A percentile compares a stretch with the other conserved stretches of the same genome.
Conservation (phyloP, 805 yeast species). For the Dipodascus geniculatus region DNA sequence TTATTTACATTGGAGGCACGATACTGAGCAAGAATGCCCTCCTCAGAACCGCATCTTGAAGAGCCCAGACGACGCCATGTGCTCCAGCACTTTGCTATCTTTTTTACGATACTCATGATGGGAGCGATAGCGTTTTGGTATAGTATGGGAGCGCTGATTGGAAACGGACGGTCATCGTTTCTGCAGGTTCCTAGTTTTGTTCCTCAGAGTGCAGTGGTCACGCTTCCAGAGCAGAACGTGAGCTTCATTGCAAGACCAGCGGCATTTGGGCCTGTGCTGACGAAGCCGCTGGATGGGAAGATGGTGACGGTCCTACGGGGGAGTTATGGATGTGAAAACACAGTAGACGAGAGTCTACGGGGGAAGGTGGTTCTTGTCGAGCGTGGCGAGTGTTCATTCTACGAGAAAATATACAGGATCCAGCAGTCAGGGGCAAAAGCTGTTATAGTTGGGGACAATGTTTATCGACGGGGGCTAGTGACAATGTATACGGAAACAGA, state of each 20-base stretch:
- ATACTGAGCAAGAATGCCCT: neutral
- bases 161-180: neutral
- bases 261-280: conserved; percentile 25
- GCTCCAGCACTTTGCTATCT: neutral
- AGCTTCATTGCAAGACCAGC: conserved; percentile 28
- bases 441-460: conserved; percentile 46
- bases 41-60: neutral
- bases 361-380: conserved; percentile 26
- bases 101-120: neutral
- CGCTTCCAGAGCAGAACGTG: conserved; percentile 20
- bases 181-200: conserved; percentile 13
- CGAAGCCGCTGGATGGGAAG: conserved; percentile 8
- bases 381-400: conserved; percentile 48
- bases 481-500: conserved; percentile 39
- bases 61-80: neutral
- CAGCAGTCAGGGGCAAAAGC: conserved; percentile 37
- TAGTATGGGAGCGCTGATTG: neutral
- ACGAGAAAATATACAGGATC: conserved; percentile 37
- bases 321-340: conserved; percentile 15
- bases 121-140: neutral
- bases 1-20: no score
- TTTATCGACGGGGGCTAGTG: conserved; percentile 33
- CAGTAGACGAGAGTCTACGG: conserved; percentile 16
- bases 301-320: conserved; percentile 14
- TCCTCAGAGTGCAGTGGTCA: conserved; percentile 18